Conservation (phyloP, 1,284 basidiomycete genomes). For the Moesziomyces parantarcticus region DNA sequence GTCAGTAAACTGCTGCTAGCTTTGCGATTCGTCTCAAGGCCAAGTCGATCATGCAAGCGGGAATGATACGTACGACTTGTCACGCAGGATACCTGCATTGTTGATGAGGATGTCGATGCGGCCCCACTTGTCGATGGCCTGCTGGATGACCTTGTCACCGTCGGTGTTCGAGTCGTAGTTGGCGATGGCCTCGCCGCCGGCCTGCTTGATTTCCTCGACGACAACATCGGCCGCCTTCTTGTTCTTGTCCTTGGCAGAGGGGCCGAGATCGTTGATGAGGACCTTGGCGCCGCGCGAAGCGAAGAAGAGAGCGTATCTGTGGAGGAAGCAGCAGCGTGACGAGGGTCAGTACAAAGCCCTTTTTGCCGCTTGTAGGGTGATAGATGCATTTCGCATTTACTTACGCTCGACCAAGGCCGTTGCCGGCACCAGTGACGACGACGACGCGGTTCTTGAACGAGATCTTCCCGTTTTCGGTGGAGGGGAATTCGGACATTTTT, state of each 20-base stretch:
- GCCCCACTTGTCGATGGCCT: conserved; percentile 87
- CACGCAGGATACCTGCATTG: conserved; percentile 95
- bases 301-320: conserved; percentile 90
- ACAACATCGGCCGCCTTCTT: conserved; percentile 88
- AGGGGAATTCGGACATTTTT: conserved; percentile 64
- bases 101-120: conserved; percentile 77
- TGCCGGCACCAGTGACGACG: conserved; percentile 93
- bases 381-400: no score
- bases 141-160: conserved; percentile 86
- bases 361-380: conserved; percentile 76
- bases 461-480: conserved; percentile 63
- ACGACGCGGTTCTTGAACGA: conserved; percentile 90
- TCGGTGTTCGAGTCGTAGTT: conserved; percentile 91
- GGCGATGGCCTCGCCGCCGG: conserved; percentile 74
- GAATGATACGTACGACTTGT: conserved; percentile 61
- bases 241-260: conserved; percentile 87
- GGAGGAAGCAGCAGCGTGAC: not conserved
- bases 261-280: conserved; percentile 71
- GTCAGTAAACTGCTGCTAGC: conserved; percentile 1
- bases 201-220: conserved; percentile 84
- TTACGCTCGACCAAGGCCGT: conserved; percentile 89
- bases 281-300: conserved; percentile 86
- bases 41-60: no score
- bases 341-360: not conserved
- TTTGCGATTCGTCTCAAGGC: not conserved